Evolutionary conservation across 108 stramenopile genomes (phyloP).

Genomic region (Stephanodiscus minutulus): DNA sequence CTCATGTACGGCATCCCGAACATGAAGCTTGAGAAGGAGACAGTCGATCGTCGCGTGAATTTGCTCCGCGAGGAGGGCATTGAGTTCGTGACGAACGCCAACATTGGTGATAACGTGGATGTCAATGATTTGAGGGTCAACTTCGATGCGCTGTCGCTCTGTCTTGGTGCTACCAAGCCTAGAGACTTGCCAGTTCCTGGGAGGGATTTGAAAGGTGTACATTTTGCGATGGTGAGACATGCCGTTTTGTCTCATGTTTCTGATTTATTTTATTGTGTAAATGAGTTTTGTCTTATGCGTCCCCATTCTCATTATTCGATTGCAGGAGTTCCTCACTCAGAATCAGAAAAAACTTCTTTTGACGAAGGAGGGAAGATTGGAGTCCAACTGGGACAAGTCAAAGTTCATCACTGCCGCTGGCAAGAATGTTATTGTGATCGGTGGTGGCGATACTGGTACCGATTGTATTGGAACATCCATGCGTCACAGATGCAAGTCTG

Average conservation of each 20-base stretch:
- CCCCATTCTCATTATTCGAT: slow-evolving; percentile 14
- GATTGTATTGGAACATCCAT: slow-evolving; percentile 98
- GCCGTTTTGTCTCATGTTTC: background rate
- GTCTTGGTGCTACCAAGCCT: slow-evolving; percentile 93
- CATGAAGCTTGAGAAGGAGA: slow-evolving; percentile 98
- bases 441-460: slow-evolving; percentile 97
- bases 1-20: slow-evolving; percentile 98
- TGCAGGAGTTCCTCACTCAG: slow-evolving; percentile 92
- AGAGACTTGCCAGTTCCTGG: slow-evolving; percentile 94
- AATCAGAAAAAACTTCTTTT: slow-evolving; percentile 96
- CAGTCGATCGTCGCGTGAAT: slow-evolving; percentile 92
- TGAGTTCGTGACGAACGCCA: slow-evolving; percentile 93
- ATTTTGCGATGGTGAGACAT: slow-evolving; percentile 86
- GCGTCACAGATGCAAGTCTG: slow-evolving; percentile 96
- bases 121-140: slow-evolving; percentile 88
- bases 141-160: slow-evolving; percentile 88
- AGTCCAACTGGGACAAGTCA: slow-evolving; percentile 91
- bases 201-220: slow-evolving; percentile 90
- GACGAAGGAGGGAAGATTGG: slow-evolving; percentile 92
- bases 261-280: background rate
- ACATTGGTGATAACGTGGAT: slow-evolving; percentile 93
- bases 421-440: slow-evolving; percentile 97
- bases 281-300: slow-evolving; percentile 11
- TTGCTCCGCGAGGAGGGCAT: slow-evolving; percentile 94
- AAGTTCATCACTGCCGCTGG: slow-evolving; percentile 95